Evolutionary conservation across 2,329 filamentous ascomycete species (phyloP).

Genomic region (Neofusicoccum sp.): DNA sequence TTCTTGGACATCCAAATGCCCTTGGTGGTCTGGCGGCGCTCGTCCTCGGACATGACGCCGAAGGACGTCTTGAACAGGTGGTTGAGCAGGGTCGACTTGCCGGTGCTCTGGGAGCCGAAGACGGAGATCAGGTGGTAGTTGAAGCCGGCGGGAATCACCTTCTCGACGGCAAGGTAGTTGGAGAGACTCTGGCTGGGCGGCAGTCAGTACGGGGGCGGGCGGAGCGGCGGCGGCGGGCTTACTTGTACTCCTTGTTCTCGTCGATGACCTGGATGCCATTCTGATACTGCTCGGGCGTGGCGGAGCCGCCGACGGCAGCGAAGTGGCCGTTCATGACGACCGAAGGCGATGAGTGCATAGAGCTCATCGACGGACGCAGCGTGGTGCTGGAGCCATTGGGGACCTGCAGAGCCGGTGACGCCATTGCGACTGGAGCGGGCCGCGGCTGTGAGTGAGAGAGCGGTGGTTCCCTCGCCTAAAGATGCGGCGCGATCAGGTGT

Average conservation of each 20-base stretch:
- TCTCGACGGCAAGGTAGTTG: conserved; percentile 75
- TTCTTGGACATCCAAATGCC: conserved; percentile 99
- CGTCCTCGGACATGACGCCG: conserved; percentile 94
- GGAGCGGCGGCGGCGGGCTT: conserved; percentile 36
- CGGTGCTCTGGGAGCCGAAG: conserved; percentile 97
- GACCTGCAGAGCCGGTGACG: conserved; percentile 16
- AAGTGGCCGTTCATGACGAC: conserved; percentile 75
- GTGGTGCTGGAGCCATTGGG: conserved; percentile 17
- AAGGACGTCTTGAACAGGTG: conserved; percentile 93
- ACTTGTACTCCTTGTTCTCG: conserved; percentile 97
- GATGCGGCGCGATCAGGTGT: conserved; percentile 8
- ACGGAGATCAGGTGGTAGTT: conserved; percentile 99
- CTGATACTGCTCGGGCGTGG: conserved; percentile 68
- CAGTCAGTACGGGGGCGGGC: conserved; percentile 24
- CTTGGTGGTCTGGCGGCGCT: conserved; percentile 95
- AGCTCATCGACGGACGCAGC: conserved; percentile 12
- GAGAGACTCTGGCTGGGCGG: conserved; percentile 67
- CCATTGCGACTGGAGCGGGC: conserved; percentile 14
- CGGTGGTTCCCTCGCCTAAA: conserved; percentile 6
- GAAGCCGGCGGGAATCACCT: conserved; percentile 86
- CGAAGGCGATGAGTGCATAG: conserved; percentile 40
- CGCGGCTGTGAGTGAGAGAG: neutral
- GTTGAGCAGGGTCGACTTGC: conserved; percentile 96
- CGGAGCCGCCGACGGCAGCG: conserved; percentile 65
- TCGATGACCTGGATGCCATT: conserved; percentile 97